Percentiles rank a stretch among this genome's conserved stretches.
phyloP scores from a whole-genome alignment of 2,329 filamentous ascomycete species.

The Aureobasidium sp. region DNA sequence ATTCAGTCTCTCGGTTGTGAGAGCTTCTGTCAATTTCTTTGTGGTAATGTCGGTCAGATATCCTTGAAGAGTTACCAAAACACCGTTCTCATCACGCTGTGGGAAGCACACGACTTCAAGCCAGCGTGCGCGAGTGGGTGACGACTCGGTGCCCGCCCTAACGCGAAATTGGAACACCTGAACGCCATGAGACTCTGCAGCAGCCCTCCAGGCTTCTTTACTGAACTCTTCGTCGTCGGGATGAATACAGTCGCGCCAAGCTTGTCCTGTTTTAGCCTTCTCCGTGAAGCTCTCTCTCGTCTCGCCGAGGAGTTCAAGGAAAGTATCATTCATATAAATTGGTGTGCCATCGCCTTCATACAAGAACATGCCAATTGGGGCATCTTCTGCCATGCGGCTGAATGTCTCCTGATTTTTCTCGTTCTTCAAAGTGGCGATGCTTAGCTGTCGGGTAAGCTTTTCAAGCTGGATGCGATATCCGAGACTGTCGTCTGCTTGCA shows the following conservation, averaged over 20 bases:
- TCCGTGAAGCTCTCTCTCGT: neutral
- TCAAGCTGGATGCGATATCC: neutral
- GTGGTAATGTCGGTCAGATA: neutral
- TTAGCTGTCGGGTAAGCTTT: slow-evolving; percentile 29
- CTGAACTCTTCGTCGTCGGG: neutral
- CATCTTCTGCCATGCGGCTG: slow-evolving; percentile 7
- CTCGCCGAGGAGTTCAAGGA: neutral
- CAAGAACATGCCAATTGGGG: slow-evolving; percentile 12
- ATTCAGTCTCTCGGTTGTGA: slow-evolving; percentile 24
- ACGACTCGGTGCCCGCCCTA: slow-evolving; percentile 23
- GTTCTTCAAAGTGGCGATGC: slow-evolving; percentile 25
- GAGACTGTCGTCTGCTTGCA: neutral
- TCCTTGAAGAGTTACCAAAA: neutral
- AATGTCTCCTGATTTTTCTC: slow-evolving; percentile 30
- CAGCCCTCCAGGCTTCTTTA: slow-evolving; percentile 12
- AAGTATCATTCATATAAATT: neutral
- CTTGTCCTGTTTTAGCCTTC: neutral
- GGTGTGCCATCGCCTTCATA: neutral
- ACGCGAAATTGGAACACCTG: slow-evolving; percentile 20
- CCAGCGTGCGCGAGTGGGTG: slow-evolving; percentile 19
- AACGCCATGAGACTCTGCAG: slow-evolving; percentile 25
- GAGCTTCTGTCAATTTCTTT: slow-evolving; percentile 1
- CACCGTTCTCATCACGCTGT: neutral
- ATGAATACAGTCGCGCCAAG: neutral
- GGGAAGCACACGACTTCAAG: neutral